Evolutionary conservation across 176 grass and related monocot species (phyloP).

Genomic region (Oryza punctata): DNA sequence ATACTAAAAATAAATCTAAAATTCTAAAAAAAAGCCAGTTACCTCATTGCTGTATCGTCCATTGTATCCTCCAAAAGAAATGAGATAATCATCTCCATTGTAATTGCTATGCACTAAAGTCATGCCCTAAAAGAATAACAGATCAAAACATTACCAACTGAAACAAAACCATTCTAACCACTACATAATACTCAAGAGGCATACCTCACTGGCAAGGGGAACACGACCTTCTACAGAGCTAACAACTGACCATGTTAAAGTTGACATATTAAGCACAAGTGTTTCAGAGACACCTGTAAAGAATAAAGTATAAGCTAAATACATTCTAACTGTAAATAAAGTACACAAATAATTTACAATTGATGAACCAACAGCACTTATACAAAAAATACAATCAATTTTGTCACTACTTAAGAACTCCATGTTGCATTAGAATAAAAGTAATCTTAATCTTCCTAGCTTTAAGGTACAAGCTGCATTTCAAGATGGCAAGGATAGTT

Average conservation of each 20-base stretch:
- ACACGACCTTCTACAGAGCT: slow-evolving; percentile 82
- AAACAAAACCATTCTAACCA: slow-evolving; percentile 37
- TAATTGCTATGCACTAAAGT: slow-evolving; percentile 77
- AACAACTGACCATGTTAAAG: slow-evolving; percentile 92
- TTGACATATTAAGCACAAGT: slow-evolving; percentile 92
- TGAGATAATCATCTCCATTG: slow-evolving; percentile 84
- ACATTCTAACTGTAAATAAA: neutral
- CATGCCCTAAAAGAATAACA: slow-evolving; percentile 65
- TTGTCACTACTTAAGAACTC: slow-evolving; percentile 30
- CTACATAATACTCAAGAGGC: slow-evolving; percentile 34
- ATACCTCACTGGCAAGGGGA: slow-evolving; percentile 97
- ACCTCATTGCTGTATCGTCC: slow-evolving; percentile 95
- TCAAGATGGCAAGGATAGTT: neutral
- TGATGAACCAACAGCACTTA: neutral
- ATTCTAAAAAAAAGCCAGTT: slow-evolving; percentile 24
- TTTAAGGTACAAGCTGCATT: neutral
- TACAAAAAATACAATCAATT: slow-evolving; percentile 23
- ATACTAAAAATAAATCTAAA: slow-evolving; percentile 5
- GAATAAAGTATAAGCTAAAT: slow-evolving; percentile 23
- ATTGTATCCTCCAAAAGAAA: slow-evolving; percentile 99
- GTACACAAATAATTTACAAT: neutral
- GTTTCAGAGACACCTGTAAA: slow-evolving; percentile 90
- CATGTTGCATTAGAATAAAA: neutral
- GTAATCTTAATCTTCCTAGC: neutral
- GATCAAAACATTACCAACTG: slow-evolving; percentile 41